Evolutionary conservation across 2,329 filamentous ascomycete species (phyloP), one percentile per base, ranked within the genome.

Genomic region (Ceratocystis ficicola): DNA sequence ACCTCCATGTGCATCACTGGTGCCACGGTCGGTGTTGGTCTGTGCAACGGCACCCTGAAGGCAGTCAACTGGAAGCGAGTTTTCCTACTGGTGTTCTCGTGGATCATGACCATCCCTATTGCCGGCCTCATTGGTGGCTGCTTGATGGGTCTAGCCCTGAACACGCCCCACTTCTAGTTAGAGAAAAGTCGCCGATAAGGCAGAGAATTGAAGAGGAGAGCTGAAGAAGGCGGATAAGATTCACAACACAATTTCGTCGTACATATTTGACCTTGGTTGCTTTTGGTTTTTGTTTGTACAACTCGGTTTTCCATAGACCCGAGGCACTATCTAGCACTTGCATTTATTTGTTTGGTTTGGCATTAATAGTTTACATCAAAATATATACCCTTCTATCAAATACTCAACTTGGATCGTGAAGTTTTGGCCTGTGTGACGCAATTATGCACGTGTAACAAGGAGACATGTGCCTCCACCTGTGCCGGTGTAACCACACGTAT

Each of bases 1-100:
- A 91, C 86, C 1, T 86, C 84, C 20, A 87, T 87, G 87, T 91
- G 88, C 74, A 90, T 91, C 74, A 90, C 87, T 1, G 88, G 88
- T 65, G 87, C 88, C 30, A 90, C 87, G 0, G 85, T 90, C 57
- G 88, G 88, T 68, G 88, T 91, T 62, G 87, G 86, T 72, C 83
- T 91, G 22, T 90, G 86, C 80, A 90, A 90, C 73, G 86, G 87
- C 44, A 85, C 81, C 32, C 69, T 83, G 67, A 86, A 84, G 76
- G 87, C 88, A 1, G 84, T 91, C 71, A 91, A 91, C 80, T 91
- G 80, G 77, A 83, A 89, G 75, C 84, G 86, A 73, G 85, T 91
- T 8, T 82, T 80, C 52, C 82, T 89, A 6, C 73, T 91, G 68
- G 70, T 87, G 63, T 75, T 88, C 65, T 84, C 83, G 0, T 91